Evolutionary conservation across 2,329 filamentous ascomycete species (phyloP).

Genomic region (Fusarium fujikuroi): DNA sequence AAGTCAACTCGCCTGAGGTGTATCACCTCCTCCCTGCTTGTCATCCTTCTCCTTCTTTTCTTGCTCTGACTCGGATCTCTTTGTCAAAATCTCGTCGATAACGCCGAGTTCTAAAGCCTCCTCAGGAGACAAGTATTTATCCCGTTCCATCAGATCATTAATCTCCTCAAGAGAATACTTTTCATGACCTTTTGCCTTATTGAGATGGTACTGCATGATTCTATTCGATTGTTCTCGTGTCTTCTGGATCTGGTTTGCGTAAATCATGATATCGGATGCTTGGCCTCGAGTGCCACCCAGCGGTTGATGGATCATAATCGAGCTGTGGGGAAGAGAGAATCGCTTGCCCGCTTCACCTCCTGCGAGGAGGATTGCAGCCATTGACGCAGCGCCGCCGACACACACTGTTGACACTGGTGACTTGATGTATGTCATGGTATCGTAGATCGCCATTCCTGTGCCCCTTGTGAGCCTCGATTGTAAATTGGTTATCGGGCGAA

Average conservation of each 20-base stretch:
- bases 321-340: slow-evolving; percentile 90
- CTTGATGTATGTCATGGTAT: slow-evolving; percentile 97
- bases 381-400: slow-evolving; percentile 91
- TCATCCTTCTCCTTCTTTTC: slow-evolving; percentile 48
- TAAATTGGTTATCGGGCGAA: not conserved
- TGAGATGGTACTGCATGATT: slow-evolving; percentile 90
- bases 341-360: slow-evolving; percentile 87
- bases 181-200: slow-evolving; percentile 77
- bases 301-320: slow-evolving; percentile 98
- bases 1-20: slow-evolving; percentile 18
- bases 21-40: slow-evolving; percentile 29
- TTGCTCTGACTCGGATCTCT: slow-evolving; percentile 61
- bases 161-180: slow-evolving; percentile 85
- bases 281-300: slow-evolving; percentile 76
- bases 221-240: slow-evolving; percentile 86
- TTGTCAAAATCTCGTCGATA: slow-evolving; percentile 86
- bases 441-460: slow-evolving; percentile 85
- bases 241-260: slow-evolving; percentile 94
- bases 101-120: slow-evolving; percentile 92
- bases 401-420: slow-evolving; percentile 95
- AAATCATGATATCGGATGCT: slow-evolving; percentile 89
- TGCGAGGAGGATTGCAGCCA: slow-evolving; percentile 89
- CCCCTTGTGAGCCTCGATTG: slow-evolving; percentile 5
- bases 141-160: slow-evolving; percentile 94
- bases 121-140: slow-evolving; percentile 90